Evolutionary conservation across 2,329 filamentous ascomycete species (phyloP), one percentile per base, ranked within the genome.

Genomic region (Seiridium cupressi): DNA sequence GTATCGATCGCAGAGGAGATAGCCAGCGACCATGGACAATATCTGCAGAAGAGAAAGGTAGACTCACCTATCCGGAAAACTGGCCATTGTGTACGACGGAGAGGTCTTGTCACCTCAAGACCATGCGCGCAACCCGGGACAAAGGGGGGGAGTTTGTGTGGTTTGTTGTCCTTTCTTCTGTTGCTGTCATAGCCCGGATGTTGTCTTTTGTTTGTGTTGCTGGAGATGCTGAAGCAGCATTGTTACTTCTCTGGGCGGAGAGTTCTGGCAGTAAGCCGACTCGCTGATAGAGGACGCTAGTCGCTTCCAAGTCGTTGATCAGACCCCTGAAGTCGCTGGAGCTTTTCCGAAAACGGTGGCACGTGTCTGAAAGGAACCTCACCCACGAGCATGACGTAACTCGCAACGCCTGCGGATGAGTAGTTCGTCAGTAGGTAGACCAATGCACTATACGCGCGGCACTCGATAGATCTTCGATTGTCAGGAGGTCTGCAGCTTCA

Each of bases 61-160:
- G 55, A 62, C 69, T 68, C 66, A 72, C 70, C 70, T 68, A 64
- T 70, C 64, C 57, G 67, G 69, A 44, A 62, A 61, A 42, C 63
- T 66, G 44, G 68, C 68, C 70, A 72, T 72, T 69, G 65, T 71
- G 36, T 44, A 9, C 35, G 38, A 55, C 35, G 18, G 18, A 32
- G 8, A 44, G 46, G 42, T 40, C 32, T 51, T 49, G 46, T 31
- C 35, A 49, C 46, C 56, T 57, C 55, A 34, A 59, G 48, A 47
- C 18, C 57, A 59, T 59, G 57, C 48, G 57, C 34, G 40, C 42
- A 46, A 44, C 35, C 31, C 26, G 36, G 13, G 48, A 59, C 57
- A 53, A 53, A 51, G 48, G 38, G n/a, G 18, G 51, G 34, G 56
- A 38, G 4, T n/a, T n/a, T 46, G 31, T 10, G 38, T 40, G 44